Base-by-base conservation (phyloP, 1,284 basidiomycete genomes). In the Caloboletus inedulis region DNA sequence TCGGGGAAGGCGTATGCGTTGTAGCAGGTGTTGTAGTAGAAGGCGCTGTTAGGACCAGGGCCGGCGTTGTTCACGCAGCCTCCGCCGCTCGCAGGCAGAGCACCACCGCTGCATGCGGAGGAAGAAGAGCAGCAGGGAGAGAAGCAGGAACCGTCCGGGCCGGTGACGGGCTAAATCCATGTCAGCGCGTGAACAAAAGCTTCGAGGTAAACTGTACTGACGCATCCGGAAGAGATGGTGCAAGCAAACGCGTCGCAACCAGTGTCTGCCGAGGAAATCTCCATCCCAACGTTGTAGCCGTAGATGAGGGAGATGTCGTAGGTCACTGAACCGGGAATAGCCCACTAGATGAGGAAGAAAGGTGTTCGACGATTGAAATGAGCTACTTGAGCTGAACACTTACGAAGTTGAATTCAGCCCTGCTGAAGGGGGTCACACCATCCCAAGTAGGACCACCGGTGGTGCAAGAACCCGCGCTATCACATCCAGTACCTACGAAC, bases 231-330 rank as follows among this genome's bases (percentile, higher is more conserved):
- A 33, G 45, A 40, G 34, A 68, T 67, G 4, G 68, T 70, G 33
- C 69, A 68, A 18, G 69, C 67, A 7, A 63, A 72, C 16, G 55
- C 55, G 16, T 68, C 57, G 18, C 68, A 69, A 34, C 51, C 35
- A 2, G 16, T 0, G 31, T 70, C 68, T 1, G 60, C 52, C 0
- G 68, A 69, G 14, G 68, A 69, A 13, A 69, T 72, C 47, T 70
- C 14, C 70, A 69, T 69, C 21, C 68, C 69, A 30, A 71, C 70
- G 16, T 71, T 69, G 57, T 72, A 72, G 0, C 68, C 70, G 13
- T 72, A 72, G 45, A 69, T 72, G 47, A 69, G 58, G 30, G 70
- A 72, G 36, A 69, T 71, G 41, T 72, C 70, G 23, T 69, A 69
- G 31, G 68, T 71, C n/a, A 69, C 70, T 5, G 30, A 40, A 9